Conservation (phyloP, 306 rosid species). For the Alnus rubra region DNA sequence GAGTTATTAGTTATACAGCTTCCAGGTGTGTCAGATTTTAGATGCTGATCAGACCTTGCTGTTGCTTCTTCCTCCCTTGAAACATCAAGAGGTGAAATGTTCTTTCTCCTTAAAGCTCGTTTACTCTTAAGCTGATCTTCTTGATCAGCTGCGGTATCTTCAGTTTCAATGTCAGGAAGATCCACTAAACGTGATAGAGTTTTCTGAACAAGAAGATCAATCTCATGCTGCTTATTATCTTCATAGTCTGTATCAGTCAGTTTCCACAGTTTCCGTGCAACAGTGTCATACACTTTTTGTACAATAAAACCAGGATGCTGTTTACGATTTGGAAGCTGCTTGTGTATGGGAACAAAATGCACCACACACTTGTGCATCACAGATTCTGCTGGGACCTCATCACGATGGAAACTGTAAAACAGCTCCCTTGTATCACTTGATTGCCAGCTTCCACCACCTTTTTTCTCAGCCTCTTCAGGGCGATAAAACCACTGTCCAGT, state of each 20-base stretch:
- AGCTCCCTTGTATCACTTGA: slow-evolving; percentile 91
- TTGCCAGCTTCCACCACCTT: slow-evolving; percentile 87
- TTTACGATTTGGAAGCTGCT: slow-evolving; percentile 86
- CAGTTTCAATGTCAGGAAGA: slow-evolving; percentile 72
- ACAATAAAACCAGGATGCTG: slow-evolving; percentile 93
- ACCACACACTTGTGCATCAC: slow-evolving; percentile 94
- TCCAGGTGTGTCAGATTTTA: slow-evolving; percentile 77
- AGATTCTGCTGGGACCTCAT: slow-evolving; percentile 93
- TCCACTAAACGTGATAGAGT: slow-evolving; percentile 66
- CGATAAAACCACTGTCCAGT: slow-evolving; percentile 98
- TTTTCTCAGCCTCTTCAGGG: slow-evolving; percentile 93
- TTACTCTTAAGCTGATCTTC: slow-evolving; percentile 64
- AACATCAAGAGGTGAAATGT: slow-evolving; percentile 65
- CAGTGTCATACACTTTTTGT: slow-evolving; percentile 90
- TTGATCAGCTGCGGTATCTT: slow-evolving; percentile 51
- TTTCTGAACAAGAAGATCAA: slow-evolving; percentile 82
- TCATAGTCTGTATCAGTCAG: slow-evolving; percentile 89
- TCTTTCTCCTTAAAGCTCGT: slow-evolving; percentile 64
- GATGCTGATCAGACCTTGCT: slow-evolving; percentile 48
- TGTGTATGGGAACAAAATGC: slow-evolving; percentile 82
- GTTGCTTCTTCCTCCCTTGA: slow-evolving; percentile 64
- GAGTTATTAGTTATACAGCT: slow-evolving; percentile 50
- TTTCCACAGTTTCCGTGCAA: slow-evolving; percentile 85
- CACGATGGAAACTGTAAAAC: slow-evolving; percentile 96
- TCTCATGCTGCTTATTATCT: slow-evolving; percentile 76